Evolutionary conservation across 257 asterid genomes (phyloP).

Genomic region (Penstemon barbatus): DNA sequence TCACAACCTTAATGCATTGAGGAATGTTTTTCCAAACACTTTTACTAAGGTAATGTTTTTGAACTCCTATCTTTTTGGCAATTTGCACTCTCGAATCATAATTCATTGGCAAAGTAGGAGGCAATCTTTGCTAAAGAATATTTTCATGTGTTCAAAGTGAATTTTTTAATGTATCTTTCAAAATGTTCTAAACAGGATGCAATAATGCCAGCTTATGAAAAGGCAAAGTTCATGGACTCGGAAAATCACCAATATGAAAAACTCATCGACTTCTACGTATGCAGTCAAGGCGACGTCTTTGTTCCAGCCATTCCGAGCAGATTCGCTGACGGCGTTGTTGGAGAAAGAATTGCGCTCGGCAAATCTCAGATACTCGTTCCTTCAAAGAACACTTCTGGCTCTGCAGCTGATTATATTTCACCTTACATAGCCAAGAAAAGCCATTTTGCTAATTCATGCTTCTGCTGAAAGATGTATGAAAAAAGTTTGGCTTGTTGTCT

Average conservation of each 20-base stretch:
- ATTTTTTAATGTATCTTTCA: neutral
- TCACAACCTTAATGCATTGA: conserved; percentile 40
- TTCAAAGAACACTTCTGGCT: conserved; percentile 29
- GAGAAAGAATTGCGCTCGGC: conserved; percentile 53
- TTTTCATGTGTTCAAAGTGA: neutral
- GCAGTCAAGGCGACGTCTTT: conserved; percentile 46
- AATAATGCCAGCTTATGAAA: conserved; percentile 43
- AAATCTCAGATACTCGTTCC: conserved; percentile 49
- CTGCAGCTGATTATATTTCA: conserved; percentile 31
- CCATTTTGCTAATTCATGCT: conserved; percentile 56
- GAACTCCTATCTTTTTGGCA: too few relatives aligned
- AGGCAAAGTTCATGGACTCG: conserved; percentile 36
- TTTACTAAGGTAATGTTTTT: conserved; percentile 53
- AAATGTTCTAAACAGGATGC: conserved; percentile 41
- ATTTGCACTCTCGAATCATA: too few relatives aligned
- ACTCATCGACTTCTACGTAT: conserved; percentile 48
- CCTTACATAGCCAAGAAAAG: conserved; percentile 41
- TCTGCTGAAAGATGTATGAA: conserved; percentile 32
- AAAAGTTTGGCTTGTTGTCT: too few relatives aligned
- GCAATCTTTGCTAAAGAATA: too few relatives aligned
- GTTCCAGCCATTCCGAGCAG: conserved; percentile 38
- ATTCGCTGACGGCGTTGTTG: conserved; percentile 51
- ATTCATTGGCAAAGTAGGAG: too few relatives aligned
- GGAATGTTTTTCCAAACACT: conserved; percentile 56
- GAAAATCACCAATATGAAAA: conserved; percentile 35